A percentile compares a stretch with the other conserved stretches of the same genome.
These are phyloP conservation scores for Kodamaea alishanica DNA, from an alignment of 1,139 yeast genomes.

Conservation along the genomic window DNA sequence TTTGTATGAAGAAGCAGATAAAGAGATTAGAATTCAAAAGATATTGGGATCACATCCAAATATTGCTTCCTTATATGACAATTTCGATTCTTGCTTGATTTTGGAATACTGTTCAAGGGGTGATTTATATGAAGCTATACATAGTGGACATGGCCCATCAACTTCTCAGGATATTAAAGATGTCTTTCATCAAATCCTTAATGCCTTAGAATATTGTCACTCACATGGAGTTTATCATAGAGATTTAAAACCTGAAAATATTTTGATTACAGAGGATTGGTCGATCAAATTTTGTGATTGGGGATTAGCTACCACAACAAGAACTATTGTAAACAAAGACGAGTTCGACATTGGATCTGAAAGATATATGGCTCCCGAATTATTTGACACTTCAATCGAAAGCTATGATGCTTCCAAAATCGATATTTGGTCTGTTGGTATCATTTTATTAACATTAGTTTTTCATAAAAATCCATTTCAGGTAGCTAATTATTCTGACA, in stretches of 20 bases:
- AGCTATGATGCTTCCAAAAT: constrained; percentile 81
- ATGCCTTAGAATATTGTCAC: constrained; percentile 78
- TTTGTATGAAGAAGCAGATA: constrained; percentile 63
- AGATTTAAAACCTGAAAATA: constrained; percentile 88
- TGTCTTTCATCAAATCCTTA: constrained; percentile 71
- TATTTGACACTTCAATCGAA: constrained; percentile 58
- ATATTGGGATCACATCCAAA: constrained; percentile 63
- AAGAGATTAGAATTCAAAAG: constrained; percentile 73
- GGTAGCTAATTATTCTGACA: constrained; percentile 81
- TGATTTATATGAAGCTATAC: constrained; percentile 90
- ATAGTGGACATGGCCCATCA: constrained; percentile 76
- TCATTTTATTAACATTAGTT: constrained; percentile 76
- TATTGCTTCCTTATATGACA: constrained; percentile 67
- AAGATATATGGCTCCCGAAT: constrained; percentile 96
- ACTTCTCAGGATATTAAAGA: constrained; percentile 70
- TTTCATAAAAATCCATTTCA: constrained; percentile 89
- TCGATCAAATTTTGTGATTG: constrained; percentile 83
- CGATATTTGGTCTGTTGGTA: constrained; percentile 92
- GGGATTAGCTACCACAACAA: constrained; percentile 79
- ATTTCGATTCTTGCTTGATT: constrained; percentile 75
- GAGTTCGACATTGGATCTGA: constrained; percentile 94
- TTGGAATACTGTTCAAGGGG: constrained; percentile 90
- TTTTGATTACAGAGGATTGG: constrained; percentile 75
- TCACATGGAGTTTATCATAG: constrained; percentile 72
- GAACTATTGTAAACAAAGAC: constrained; percentile 43